These are phyloP conservation scores for Dunaliella sp. DNA, from an alignment of 139 green algal species.

Conservation along the genomic window DNA sequence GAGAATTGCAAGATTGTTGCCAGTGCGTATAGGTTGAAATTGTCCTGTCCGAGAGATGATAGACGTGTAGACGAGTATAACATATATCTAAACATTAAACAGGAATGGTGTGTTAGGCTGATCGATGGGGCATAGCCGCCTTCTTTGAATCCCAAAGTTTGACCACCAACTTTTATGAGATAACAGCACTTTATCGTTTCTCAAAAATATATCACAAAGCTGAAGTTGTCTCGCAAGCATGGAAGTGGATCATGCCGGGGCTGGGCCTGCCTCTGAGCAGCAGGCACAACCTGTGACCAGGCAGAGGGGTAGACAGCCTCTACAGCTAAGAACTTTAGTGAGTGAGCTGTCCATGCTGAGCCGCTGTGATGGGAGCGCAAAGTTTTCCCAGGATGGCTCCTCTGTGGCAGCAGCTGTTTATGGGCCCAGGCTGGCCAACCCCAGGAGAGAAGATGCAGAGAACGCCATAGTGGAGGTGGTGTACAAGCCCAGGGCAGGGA, in stretches of 20 bases:
- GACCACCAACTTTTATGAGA: no score
- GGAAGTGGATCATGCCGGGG: background rate
- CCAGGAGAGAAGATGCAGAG: conserved; percentile 58
- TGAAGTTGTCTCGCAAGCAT: no score
- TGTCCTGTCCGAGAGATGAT: no score
- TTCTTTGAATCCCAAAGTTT: no score
- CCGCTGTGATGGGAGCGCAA: conserved; percentile 64
- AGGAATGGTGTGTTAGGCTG: no score
- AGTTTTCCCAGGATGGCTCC: conserved; percentile 58
- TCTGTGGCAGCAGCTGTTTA: conserved; percentile 63
- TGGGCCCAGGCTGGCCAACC: conserved; percentile 46
- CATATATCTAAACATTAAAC: no score
- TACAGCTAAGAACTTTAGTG: conserved; percentile 38
- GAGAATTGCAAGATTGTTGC: no score
- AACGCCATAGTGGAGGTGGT: conserved; percentile 59
- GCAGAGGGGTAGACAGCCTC: background rate
- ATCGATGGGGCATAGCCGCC: no score
- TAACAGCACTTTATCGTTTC: no score
- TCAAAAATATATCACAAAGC: no score
- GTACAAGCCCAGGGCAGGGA: conserved; percentile 49
- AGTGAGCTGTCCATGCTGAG: conserved; percentile 59
- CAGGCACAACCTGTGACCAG: background rate
- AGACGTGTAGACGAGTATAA: no score
- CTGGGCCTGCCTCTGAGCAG: background rate
- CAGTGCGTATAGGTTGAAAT: no score